phyloP scores from a whole-genome alignment of 2,329 filamentous ascomycete species.

The Rutstroemia sydowiana region DNA sequence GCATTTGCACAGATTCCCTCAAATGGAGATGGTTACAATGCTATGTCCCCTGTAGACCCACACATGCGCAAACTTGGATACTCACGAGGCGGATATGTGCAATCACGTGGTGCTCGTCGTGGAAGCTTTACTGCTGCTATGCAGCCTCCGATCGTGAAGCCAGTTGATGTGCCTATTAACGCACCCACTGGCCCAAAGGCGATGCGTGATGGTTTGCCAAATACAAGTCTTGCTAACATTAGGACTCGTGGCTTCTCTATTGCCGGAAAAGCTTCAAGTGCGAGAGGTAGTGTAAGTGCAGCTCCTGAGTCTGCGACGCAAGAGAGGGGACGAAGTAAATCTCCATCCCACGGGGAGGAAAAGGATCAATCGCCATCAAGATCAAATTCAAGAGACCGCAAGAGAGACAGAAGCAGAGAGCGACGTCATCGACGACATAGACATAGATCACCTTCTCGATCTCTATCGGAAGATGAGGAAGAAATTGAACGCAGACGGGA shows the following conservation, averaged over 20 bases:
- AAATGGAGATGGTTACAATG: slow-evolving; percentile 20
- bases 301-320: slow-evolving; percentile 20
- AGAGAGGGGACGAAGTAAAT: slow-evolving; percentile 23
- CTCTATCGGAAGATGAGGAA: slow-evolving; percentile 26
- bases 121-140: slow-evolving; percentile 33
- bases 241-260: slow-evolving; percentile 35
- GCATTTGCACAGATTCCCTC: slow-evolving; percentile 54
- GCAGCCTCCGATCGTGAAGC: slow-evolving; percentile 27
- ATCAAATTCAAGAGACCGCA: slow-evolving; percentile 26
- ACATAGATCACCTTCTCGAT: slow-evolving; percentile 25
- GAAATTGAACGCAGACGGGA: slow-evolving; percentile 28
- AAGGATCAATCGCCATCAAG: slow-evolving; percentile 30
- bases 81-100: slow-evolving; percentile 23
- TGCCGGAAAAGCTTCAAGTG: slow-evolving; percentile 28
- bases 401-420: slow-evolving; percentile 24
- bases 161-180: slow-evolving; percentile 47
- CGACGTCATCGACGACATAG: slow-evolving; percentile 26
- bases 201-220: slow-evolving; percentile 82
- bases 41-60: slow-evolving; percentile 10
- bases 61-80: slow-evolving; percentile 22
- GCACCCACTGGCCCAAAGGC: slow-evolving; percentile 92
- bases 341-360: slow-evolving; percentile 20
- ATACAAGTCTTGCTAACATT: slow-evolving; percentile 66
- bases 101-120: slow-evolving; percentile 31
- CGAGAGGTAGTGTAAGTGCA: slow-evolving; percentile 23